phyloP scores from a whole-genome alignment of 176 grass and related monocot species.

The Lolium rigidum region DNA sequence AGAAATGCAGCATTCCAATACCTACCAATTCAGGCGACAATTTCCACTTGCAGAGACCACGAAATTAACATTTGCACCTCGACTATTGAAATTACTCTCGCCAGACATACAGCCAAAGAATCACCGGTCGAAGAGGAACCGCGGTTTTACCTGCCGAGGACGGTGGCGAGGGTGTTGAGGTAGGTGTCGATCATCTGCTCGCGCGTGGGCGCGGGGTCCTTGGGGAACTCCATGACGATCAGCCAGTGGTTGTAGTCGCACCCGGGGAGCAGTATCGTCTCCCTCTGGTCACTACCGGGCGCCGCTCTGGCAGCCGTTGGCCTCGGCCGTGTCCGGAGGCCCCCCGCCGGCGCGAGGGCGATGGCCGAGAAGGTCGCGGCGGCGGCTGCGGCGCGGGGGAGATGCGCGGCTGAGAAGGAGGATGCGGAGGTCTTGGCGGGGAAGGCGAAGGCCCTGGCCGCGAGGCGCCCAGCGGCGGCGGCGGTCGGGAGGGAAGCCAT shows the following conservation, averaged over 20 bases:
- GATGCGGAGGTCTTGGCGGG: background rate
- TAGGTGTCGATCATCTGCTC: constrained; percentile 99
- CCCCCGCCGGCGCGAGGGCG: constrained; percentile 5
- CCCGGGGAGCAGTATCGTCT: constrained; percentile 90
- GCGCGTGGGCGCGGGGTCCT: constrained; percentile 92
- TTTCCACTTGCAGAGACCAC: background rate
- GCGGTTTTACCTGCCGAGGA: constrained; percentile 77
- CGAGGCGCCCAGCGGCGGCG: constrained; percentile 40
- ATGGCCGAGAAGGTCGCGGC: background rate
- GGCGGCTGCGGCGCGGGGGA: background rate
- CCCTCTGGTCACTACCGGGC: constrained; percentile 58
- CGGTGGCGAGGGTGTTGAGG: constrained; percentile 89
- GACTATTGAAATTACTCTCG: background rate
- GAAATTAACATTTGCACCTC: background rate
- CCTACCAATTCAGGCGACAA: background rate
- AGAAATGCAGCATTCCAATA: background rate
- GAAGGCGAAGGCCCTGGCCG: constrained; percentile 17
- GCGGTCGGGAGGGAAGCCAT: constrained; percentile 69
- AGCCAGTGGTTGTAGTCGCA: constrained; percentile 99
- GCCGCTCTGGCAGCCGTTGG: background rate
- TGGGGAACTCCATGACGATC: constrained; percentile 98
- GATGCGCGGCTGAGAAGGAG: background rate
- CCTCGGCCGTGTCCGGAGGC: background rate
- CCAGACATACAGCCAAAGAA: background rate
- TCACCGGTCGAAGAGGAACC: background rate